Conservation (phyloP, 1,284 basidiomycete genomes). For the Mycena citricolor region DNA sequence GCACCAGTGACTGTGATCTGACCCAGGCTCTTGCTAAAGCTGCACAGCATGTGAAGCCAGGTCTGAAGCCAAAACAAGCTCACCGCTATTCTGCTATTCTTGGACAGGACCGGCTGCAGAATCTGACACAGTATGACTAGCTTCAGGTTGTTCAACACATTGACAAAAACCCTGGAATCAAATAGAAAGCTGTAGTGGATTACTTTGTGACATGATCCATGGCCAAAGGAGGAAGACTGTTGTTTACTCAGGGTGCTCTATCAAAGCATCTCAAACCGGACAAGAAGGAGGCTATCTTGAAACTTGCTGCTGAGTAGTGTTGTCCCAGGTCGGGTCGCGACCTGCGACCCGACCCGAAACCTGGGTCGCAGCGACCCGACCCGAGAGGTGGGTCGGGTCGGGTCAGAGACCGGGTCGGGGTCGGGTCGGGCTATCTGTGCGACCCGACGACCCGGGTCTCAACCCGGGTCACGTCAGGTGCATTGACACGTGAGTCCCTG, state of each 20-base stretch:
- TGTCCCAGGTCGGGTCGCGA: no score
- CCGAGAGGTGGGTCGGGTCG: no score
- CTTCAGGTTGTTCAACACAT: conserved; percentile 17
- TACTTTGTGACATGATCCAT: conserved; percentile 17
- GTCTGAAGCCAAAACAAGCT: conserved; percentile 9
- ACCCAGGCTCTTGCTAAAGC: background rate
- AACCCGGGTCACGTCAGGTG: no score
- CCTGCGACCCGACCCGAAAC: no score
- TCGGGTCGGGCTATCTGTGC: no score
- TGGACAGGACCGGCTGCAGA: background rate
- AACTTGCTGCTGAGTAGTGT: no score
- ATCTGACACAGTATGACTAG: conserved; percentile 26
- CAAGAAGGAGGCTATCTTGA: conserved; percentile 3
- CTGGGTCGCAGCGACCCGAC: no score
- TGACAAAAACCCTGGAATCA: conserved; percentile 13
- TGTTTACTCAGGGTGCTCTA: conserved; percentile 4
- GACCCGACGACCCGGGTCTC: no score
- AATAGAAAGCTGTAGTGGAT: conserved; percentile 17
- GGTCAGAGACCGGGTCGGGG: no score
- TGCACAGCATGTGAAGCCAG: conserved; percentile 2
- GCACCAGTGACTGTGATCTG: background rate
- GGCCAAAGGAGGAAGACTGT: background rate
- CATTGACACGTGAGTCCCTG: no score
- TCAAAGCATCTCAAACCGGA: conserved; percentile 7
- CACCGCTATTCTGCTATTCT: background rate